phyloP scores from a whole-genome alignment of 2,329 filamentous ascomycete species.

The Alternaria solani region DNA sequence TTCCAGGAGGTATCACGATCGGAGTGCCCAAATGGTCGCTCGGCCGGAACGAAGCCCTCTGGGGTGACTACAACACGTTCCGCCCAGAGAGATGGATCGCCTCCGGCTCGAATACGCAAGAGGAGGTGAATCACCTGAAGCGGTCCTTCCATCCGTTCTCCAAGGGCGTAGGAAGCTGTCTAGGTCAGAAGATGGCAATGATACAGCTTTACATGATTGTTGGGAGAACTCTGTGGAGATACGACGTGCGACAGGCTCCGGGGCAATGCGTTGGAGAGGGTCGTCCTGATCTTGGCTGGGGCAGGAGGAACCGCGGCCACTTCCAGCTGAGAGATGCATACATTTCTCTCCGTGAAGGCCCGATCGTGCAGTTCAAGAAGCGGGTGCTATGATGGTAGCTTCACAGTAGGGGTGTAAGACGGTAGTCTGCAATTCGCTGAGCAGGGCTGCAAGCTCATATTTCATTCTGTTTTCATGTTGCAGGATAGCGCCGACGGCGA shows the following conservation, averaged over 20 bases:
- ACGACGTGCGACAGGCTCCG: slow-evolving; percentile 1
- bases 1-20: slow-evolving; percentile 27
- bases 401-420: not conserved
- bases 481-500: not conserved
- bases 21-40: slow-evolving; percentile 27
- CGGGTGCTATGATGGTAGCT: not conserved
- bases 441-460: not conserved
- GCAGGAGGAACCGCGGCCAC: not conserved
- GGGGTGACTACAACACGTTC: slow-evolving; percentile 22
- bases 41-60: slow-evolving; percentile 27
- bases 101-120: slow-evolving; percentile 15
- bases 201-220: slow-evolving; percentile 2
- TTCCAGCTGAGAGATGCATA: slow-evolving; percentile 1
- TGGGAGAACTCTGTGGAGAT: slow-evolving; percentile 1
- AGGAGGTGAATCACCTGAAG: slow-evolving; percentile 18
- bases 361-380: slow-evolving; percentile 4
- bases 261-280: slow-evolving; percentile 1
- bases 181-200: slow-evolving; percentile 35
- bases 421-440: not conserved
- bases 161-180: slow-evolving; percentile 33
- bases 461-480: not conserved
- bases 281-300: slow-evolving; percentile 2
- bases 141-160: slow-evolving; percentile 28
- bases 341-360: not conserved
- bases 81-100: slow-evolving; percentile 30